Base-by-base conservation (phyloP, 192 early-diverging fungal species). In the Lobulomyces angularis region DNA sequence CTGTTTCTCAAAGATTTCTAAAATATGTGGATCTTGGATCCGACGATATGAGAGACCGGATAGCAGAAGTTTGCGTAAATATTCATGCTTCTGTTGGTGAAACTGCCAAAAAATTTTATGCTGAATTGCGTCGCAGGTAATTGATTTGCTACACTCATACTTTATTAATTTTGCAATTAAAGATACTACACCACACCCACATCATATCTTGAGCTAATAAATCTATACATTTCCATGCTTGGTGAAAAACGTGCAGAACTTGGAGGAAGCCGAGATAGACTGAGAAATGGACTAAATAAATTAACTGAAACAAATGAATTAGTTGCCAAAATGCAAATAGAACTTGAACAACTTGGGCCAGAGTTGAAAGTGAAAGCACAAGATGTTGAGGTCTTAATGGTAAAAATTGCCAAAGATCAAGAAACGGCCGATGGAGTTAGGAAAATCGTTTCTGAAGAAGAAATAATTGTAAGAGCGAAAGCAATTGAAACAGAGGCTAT, bases 371-470 rank as follows among this genome's bases (percentile, higher is more conserved):
- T 54, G 23, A 57, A 64, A 21, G 68, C 71, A 7, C 49, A 42
- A 7, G 71, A 75, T 44, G 62, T 62, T 2, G 71, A 75, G 50
- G 50, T 43, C 4, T 48, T 75, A 23, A 75, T 75, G 71, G 59
- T 75, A 4, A 70, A 75, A 43, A 75, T 75, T 18, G 65, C 65
- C 2, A 75, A 75, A 43, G 71, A 75, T 46, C 71, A 75, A 48
- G 71, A 75, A 52, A 68, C 58, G 8, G 71, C 71, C 22, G 71
- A 75, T 37, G 71, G 71, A n/a, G 71, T 75, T 0, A 37, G 68
- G 36, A 71, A 68, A 45, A 62, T 71, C 19, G 71, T 75, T 8
- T 56, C 62, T 3, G 71, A 75, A 49, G 71, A 75, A 48, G 71
- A 75, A 51, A 44, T 54, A 0, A 56, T 75, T 2, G 71, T 75